Base-by-base conservation (phyloP, 768 basidiomycete species). In the Suillus subalutaceus region DNA sequence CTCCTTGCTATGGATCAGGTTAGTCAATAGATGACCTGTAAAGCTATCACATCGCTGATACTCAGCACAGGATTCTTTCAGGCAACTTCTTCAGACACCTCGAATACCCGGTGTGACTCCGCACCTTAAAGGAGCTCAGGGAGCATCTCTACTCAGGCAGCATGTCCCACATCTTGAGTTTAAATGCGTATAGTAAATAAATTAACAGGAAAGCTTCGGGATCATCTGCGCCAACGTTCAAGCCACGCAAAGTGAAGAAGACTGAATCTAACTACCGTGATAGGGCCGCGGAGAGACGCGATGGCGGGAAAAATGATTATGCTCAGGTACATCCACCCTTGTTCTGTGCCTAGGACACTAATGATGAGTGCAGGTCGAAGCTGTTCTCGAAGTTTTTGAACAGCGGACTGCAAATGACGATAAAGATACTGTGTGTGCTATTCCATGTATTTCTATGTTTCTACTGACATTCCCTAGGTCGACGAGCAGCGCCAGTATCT, bases 381-480 rank as follows among this genome's bases (percentile, higher is more conserved):
- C 92, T 13, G 79, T 96, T 12, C 79, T 93, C 2, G 90, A 93
- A 63, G 92, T 94, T 66, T 96, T 96, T 66, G 89, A 96, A 77
- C 85, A 82, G 69, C 84, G 83, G 46, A 82, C 83, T 62, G 85
- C 83, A n/a, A 80, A 82, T 32, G 83, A 83, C 67, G 88, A 92
- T 74, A 87, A 81, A 67, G 81, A 82, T 48, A 83, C 81, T 52
- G 93, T 91, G 70, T 63, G 88, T 74, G 40, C 63, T 32, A 48
- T 68, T 35, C 18, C 18, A 57, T 58, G n/a, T 32, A 41, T 43
- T 15, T 20, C 18, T 9, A 44, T 52, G 4, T 52, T 44, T 38
- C 23, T 62, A 67, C n/a, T 59, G 56, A 13, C 50, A 23, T 53
- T n/a, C 68, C 20, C 18, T 32, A 93, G 90, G 80, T 93, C 20